Base-by-base conservation (phyloP, 352 stramenopile species). In the Pythium biforme region DNA sequence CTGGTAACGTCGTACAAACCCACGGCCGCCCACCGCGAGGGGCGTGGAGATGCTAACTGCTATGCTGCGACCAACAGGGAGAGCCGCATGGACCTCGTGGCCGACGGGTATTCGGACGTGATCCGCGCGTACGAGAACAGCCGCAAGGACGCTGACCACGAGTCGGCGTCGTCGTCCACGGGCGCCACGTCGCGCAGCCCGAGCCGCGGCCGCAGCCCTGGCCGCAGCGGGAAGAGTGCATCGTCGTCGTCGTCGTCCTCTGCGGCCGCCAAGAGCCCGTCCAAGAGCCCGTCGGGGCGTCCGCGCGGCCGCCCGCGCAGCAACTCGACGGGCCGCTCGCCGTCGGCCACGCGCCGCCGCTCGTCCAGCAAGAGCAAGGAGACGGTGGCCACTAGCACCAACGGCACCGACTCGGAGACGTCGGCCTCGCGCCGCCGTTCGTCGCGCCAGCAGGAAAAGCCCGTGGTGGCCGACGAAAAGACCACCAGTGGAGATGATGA, bases 11-110 rank as follows among this genome's bases (percentile, higher is more conserved):
- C 34, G 6, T 40, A n/a, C n/a, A n/a, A n/a, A n/a, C n/a, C n/a
- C n/a, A n/a, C n/a, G n/a, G n/a, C n/a, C n/a, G n/a, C n/a, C n/a
- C n/a, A n/a, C n/a, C n/a, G n/a, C n/a, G n/a, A n/a, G n/a, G n/a
- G n/a, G n/a, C n/a, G n/a, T n/a, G n/a, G n/a, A n/a, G n/a, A n/a
- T n/a, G n/a, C n/a, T n/a, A n/a, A n/a, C n/a, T n/a, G n/a, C n/a
- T n/a, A n/a, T n/a, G n/a, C n/a, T n/a, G n/a, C n/a, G n/a, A n/a
- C n/a, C n/a, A 46, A 23, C 58, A 94, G 85, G 85, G 86, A 94
- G 68, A 94, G 80, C 53, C 86, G 86, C 48, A 76, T 94, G 41
- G 86, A 94, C 53, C 75, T 94, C 27, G 75, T 88, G 52, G 78
- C 81, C 2, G 86, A 94, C 64, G 83, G 83, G 22, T 90, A 92